Evolutionary conservation across 805 yeast genomes (phyloP).

Genomic region (Cyberlindnera galapagoensis): DNA sequence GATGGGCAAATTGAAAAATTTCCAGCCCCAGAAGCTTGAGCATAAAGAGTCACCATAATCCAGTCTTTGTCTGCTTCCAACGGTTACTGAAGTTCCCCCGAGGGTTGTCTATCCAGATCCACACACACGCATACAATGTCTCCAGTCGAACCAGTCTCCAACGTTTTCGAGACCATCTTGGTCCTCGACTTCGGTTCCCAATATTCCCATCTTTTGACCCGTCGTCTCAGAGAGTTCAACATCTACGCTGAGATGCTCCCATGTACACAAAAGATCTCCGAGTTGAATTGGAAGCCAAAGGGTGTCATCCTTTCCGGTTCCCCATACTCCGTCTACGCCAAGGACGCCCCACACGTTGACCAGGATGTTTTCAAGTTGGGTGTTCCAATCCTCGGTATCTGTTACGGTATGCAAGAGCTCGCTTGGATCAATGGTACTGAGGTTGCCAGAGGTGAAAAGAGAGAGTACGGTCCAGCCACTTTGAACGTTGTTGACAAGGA

Average conservation of each 20-base stretch:
- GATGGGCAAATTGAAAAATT: not conserved
- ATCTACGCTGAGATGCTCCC: conserved; percentile 99
- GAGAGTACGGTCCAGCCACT: conserved; percentile 97
- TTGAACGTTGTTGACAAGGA: conserved; percentile 62
- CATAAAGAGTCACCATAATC: too few species aligned
- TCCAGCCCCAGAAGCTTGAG: too few species aligned
- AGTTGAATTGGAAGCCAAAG: conserved; percentile 88
- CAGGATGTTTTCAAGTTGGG: conserved; percentile 82
- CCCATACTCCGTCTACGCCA: conserved; percentile 95
- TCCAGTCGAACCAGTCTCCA: conserved; percentile 55
- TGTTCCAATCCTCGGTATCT: conserved; percentile 95
- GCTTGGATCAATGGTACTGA: conserved; percentile 94
- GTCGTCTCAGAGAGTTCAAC: conserved; percentile 96
- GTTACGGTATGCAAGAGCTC: conserved; percentile 98
- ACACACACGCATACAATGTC: conserved; percentile 13
- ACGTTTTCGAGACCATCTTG: conserved; percentile 91
- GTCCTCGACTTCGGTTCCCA: conserved; percentile 98
- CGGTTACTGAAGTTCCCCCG: too few species aligned
- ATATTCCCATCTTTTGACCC: conserved; percentile 92
- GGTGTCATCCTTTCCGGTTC: conserved; percentile 97
- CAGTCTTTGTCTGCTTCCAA: too few species aligned
- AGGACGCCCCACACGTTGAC: conserved; percentile 96
- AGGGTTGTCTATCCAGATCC: too few species aligned
- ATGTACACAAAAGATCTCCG: conserved; percentile 94
- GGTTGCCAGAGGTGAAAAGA: conserved; percentile 92